phyloP scores from a whole-genome alignment of 331 rosid genomes.

The Rosa hybrid region DNA sequence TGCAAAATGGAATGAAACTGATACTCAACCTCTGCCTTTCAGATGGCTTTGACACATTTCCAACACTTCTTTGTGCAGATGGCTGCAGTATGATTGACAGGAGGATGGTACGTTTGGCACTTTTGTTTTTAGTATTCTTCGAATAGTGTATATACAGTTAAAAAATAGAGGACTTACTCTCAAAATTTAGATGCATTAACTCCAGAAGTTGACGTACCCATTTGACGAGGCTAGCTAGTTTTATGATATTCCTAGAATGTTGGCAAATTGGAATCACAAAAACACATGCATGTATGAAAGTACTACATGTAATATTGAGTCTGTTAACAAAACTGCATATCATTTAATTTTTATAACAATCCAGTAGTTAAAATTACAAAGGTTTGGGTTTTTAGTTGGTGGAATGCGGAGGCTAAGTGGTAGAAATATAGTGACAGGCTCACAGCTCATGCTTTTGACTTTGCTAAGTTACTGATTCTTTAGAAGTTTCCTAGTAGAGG shows the following conservation, averaged over 20 bases:
- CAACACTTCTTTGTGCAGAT: slow-evolving; percentile 83
- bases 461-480: no score
- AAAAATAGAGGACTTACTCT: no score
- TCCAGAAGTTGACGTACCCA: no score
- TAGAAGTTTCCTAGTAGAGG: neutral
- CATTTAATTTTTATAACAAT: neutral
- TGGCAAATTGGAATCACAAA: no score
- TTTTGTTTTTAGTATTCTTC: neutral
- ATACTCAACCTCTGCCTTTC: slow-evolving; percentile 73
- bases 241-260: no score
- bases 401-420: neutral
- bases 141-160: no score
- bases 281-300: no score
- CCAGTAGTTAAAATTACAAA: neutral
- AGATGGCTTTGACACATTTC: slow-evolving; percentile 83
- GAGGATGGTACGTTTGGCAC: slow-evolving; percentile 65
- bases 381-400: neutral
- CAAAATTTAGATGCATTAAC: no score
- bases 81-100: slow-evolving; percentile 91
- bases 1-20: slow-evolving; percentile 82
- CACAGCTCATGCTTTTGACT: no score
- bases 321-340: neutral
- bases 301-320: no score
- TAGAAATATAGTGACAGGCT: no score
- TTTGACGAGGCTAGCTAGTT: no score